Evolutionary conservation across 2,329 filamentous ascomycete genomes (phyloP).

Genomic region (Chaetomium globosum): DNA sequence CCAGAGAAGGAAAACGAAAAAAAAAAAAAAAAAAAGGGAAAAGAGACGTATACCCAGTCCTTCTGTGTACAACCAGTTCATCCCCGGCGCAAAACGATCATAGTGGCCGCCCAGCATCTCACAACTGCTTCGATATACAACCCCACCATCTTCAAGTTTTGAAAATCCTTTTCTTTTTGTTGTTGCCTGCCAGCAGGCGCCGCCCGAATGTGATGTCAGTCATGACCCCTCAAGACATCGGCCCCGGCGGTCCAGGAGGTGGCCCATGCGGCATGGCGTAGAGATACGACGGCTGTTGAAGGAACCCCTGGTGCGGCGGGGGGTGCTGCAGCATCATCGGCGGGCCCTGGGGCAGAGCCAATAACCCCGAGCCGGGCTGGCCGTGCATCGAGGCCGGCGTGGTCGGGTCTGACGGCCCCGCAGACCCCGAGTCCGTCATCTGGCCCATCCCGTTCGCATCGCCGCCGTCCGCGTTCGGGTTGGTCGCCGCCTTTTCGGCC

Average conservation of each 20-base stretch:
- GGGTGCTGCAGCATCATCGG: constrained; percentile 12
- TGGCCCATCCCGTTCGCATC: constrained; percentile 13
- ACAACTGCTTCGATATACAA: background rate
- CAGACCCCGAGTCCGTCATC: constrained; percentile 25
- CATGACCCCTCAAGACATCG: constrained; percentile 1
- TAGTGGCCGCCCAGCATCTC: background rate
- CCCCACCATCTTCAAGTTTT: background rate
- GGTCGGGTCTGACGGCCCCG: constrained; percentile 26
- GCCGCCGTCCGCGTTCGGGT: background rate
- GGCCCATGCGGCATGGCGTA: constrained; percentile 19
- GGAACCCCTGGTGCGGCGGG: constrained; percentile 6
- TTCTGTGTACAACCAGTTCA: background rate
- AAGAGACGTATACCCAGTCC: background rate
- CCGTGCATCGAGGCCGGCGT: constrained; percentile 29
- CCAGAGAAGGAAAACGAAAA: background rate
- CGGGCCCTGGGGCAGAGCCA: constrained; percentile 27
- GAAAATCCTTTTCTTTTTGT: background rate
- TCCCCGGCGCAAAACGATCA: background rate
- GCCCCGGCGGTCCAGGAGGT: background rate
- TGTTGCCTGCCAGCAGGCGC: background rate
- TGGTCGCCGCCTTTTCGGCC: constrained; percentile 31
- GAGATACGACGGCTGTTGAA: constrained; percentile 24
- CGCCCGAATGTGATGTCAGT: background rate
- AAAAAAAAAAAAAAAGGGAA: background rate
- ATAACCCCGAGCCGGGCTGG: constrained; percentile 13